Conservation (phyloP, 106 monocot species). For the Platanthera zijinensis region DNA sequence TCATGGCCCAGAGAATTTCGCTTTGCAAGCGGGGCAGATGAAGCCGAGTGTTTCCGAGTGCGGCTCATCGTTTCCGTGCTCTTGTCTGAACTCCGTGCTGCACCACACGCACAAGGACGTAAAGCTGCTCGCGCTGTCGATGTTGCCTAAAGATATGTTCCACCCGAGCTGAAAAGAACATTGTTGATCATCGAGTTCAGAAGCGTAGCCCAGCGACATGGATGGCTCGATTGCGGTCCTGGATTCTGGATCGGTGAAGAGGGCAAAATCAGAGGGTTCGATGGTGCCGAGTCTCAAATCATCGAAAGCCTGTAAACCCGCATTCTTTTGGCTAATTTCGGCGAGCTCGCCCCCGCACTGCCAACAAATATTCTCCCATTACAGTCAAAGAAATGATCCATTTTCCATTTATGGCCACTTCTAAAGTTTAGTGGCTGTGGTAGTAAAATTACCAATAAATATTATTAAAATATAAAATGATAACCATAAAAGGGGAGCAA, state of each 20-base stretch:
- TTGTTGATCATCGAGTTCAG: slow-evolving; percentile 12
- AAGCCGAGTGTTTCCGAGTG: slow-evolving; percentile 48
- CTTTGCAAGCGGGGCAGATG: slow-evolving; percentile 68
- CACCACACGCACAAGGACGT: slow-evolving; percentile 71
- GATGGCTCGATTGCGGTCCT: slow-evolving; percentile 15
- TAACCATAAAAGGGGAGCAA: not conserved
- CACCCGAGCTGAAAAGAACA: slow-evolving; percentile 35
- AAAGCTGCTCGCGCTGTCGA: slow-evolving; percentile 10
- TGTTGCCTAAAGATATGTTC: slow-evolving; percentile 31
- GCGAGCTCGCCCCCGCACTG: slow-evolving; percentile 23
- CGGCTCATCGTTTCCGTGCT: slow-evolving; percentile 12
- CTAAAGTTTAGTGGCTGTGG: too few relatives aligned
- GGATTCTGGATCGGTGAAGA: slow-evolving; percentile 15
- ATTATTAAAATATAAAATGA: not conserved
- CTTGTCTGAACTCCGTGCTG: slow-evolving; percentile 39
- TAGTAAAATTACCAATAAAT: not conserved
- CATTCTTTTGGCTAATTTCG: slow-evolving; percentile 19
- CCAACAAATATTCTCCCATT: not conserved
- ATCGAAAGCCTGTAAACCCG: slow-evolving; percentile 16
- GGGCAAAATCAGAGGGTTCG: slow-evolving; percentile 22
- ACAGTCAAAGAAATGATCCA: too few relatives aligned
- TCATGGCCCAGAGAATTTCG: slow-evolving; percentile 32
- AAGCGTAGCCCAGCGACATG: slow-evolving; percentile 30
- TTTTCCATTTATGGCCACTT: too few relatives aligned
- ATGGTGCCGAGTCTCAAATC: slow-evolving; percentile 20